phyloP scores from a whole-genome alignment of 2,329 filamentous ascomycete species.

The Drechmeria coniospora region DNA sequence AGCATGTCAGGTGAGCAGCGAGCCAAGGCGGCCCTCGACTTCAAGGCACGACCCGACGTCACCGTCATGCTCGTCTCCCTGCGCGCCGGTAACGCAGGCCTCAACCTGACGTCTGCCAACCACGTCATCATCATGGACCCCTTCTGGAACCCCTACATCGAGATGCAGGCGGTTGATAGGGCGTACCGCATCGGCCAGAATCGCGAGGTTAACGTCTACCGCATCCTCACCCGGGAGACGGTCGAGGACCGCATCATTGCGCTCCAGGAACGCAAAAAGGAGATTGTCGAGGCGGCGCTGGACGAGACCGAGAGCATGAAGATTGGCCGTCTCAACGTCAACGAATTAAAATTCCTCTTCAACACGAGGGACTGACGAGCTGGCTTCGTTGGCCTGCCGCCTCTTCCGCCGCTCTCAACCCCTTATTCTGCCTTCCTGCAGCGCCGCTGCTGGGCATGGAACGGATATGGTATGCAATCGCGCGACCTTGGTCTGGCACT shows the following conservation, averaged over 20 bases:
- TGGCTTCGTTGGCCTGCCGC: too few relatives aligned
- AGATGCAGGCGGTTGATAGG: constrained; percentile 83
- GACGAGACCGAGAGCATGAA: constrained; percentile 57
- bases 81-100: constrained; percentile 65
- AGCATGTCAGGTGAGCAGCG: constrained; percentile 56
- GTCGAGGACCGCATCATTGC: constrained; percentile 77
- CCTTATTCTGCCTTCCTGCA: too few relatives aligned
- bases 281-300: constrained; percentile 62
- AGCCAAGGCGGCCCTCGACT: constrained; percentile 49
- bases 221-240: constrained; percentile 59
- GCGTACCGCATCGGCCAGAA: constrained; percentile 77
- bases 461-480: too few relatives aligned
- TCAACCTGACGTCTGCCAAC: constrained; percentile 71
- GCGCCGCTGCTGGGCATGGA: too few relatives aligned
- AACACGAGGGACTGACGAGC: constrained; percentile 7
- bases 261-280: constrained; percentile 64
- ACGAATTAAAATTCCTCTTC: constrained; percentile 59
- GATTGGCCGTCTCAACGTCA: constrained; percentile 48
- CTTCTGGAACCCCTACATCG: constrained; percentile 89
- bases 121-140: constrained; percentile 85
- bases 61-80: constrained; percentile 72
- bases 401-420: too few relatives aligned
- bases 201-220: constrained; percentile 60
- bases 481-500: too few relatives aligned
- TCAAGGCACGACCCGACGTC: constrained; percentile 49